Evolutionary conservation across 192 early-diverging fungal species (phyloP).

Genomic region (Neocallimastix lanati): DNA sequence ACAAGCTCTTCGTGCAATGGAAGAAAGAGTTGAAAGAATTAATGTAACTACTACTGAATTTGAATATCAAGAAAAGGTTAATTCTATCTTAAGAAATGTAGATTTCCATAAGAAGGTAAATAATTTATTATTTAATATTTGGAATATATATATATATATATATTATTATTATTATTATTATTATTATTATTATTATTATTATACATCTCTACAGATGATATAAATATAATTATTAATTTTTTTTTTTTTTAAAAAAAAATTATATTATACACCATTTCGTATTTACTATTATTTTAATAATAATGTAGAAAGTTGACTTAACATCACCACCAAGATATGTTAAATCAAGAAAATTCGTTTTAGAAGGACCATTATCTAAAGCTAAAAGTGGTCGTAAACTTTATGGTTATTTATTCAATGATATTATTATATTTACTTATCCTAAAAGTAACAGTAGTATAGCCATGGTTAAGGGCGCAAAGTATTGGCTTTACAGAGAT

Average conservation of each 20-base stretch:
- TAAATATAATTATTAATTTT: no score
- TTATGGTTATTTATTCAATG: slow-evolving; percentile 37
- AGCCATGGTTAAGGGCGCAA: slow-evolving; percentile 5
- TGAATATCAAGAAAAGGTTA: slow-evolving; percentile 28
- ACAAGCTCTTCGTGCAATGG: slow-evolving; percentile 17
- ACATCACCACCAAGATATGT: slow-evolving; percentile 29
- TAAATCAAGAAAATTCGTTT: slow-evolving; percentile 38
- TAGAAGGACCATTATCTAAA: slow-evolving; percentile 52
- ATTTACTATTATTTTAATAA: no score
- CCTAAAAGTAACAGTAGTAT: slow-evolving; percentile 7
- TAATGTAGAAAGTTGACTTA: slow-evolving; percentile 26
- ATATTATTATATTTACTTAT: slow-evolving; percentile 32
- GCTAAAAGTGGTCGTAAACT: slow-evolving; percentile 61
- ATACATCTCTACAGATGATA: no score
- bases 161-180: neutral
- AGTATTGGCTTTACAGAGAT: slow-evolving; percentile 14
- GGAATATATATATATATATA: neutral
- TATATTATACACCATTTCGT: no score
- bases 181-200: no score
- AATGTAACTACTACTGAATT: slow-evolving; percentile 22
- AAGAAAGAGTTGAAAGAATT: slow-evolving; percentile 18
- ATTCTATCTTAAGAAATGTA: slow-evolving; percentile 24
- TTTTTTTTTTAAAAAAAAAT: no score
- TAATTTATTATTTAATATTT: no score
- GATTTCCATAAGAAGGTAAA: slow-evolving; percentile 35